Base-by-base conservation (phyloP, 257 asterid genomes). In the Cinchona pubescens region DNA sequence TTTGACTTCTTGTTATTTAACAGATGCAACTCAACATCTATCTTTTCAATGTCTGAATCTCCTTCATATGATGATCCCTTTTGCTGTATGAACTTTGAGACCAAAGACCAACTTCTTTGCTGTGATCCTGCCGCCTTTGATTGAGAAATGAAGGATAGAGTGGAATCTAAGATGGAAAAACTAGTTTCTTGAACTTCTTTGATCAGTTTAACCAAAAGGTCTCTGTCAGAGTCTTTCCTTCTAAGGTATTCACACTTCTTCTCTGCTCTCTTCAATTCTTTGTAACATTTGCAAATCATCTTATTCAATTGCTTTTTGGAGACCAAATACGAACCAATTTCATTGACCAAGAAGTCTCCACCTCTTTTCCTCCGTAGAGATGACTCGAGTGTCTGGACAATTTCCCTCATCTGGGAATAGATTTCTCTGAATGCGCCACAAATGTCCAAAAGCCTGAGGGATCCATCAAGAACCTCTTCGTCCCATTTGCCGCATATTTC, bases 351-450 rank as follows among this genome's bases (percentile, higher is more conserved):
- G 0, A 78, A 1, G 0, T 72, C 69, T 51, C 72, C 79, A 12
- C 29, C 32, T 62, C 84, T 73, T 30, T 74, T 80, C 34, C 90
- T 76, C 25, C 87, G 66, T 0, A 84, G 69, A 53, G 85, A 80
- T 48, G 87, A 82, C 51, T 85, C 81, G 2, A 81, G 82, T 9
- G 67, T 76, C 66, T 81, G 88, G 38, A 85, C 78, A 3, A 71
- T 79, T 56, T 72, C 86, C 60, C 81, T 85, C 61, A 80, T 72
- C 29, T 53, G 80, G 2, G 67, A 67, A 53, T 80, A 79, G 32
- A 67, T 35, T 0, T 85, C 86, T 75, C 67, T 80, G 15, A 83
- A 55, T 6, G 65, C 56, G 5, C 76, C 74, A 37, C 86, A 84
- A 2, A 82, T 79, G 73, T 87, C 87, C 45, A 85, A 69, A 10